Base-by-base conservation (phyloP, 768 basidiomycete species). In the Hydnum rufescens region DNA sequence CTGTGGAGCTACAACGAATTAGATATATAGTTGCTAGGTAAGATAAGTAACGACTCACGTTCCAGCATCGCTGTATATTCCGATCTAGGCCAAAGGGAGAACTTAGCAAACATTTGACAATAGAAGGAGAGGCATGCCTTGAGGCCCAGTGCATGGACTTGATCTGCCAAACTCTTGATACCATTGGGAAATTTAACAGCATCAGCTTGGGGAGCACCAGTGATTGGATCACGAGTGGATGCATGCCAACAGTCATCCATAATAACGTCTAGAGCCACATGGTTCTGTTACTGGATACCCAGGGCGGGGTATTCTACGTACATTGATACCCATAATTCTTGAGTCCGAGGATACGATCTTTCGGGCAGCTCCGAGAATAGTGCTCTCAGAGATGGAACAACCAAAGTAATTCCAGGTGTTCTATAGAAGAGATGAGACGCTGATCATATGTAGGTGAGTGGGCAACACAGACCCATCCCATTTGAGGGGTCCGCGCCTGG, bases 381-480 rank as follows among this genome's bases (percentile, higher is more conserved):
- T 59, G 42, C 66, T 63, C 51, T 67, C 65, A 32, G 57, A 57
- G 43, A 69, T 68, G 42, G 60, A 58, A 52, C 69, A 70, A 0
- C 63, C 66, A 49, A 67, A 68, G 51, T 63, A 60, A 54, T 68
- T 68, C 66, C 65, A 67, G 0, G 64, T 64, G 56, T 68, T 65
- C 65, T 55, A 30, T 19, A 32, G 16, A 39, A 8, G 19, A 39
- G 8, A 8, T 39, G 34, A 8, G 8, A 19, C 34, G n/a, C 34
- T 8, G 19, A 39, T 39, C 8, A 19, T 39, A 8, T 39, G 19
- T 8, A 39, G 19, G 8, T 39, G 19, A 19, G 34, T 8, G 8
- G 34, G 8, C 34, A 39, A 8, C 8, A 39, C 34, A 39, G 8
- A 39, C 34, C 34, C 65, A 67, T 3, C 66, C 66, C 65, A 67